Conservation (phyloP, 441 rosid genomes). For the Gossypium schwendimanii region DNA sequence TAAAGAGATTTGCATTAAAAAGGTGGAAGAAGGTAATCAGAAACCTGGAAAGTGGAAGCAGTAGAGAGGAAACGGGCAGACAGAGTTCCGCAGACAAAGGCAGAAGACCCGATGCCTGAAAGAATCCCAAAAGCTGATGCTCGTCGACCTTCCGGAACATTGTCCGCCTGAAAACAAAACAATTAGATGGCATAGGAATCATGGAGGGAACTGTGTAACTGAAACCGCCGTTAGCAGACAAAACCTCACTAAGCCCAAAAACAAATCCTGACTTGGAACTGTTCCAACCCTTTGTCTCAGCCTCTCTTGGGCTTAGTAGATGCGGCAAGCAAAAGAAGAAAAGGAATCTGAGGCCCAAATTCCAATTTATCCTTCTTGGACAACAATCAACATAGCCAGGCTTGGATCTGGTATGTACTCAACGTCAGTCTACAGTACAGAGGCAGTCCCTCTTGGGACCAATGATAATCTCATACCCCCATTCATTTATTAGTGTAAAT, state of each 20-base stretch:
- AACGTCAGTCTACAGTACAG: background rate
- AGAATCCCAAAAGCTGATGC: constrained; percentile 67
- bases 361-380: too few species aligned
- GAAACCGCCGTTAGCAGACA: too few species aligned
- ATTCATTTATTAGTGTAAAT: too few species aligned
- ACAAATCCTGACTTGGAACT: background rate
- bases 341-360: too few species aligned
- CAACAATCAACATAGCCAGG: too few species aligned
- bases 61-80: constrained; percentile 80
- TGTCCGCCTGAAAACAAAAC: constrained; percentile 52
- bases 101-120: constrained; percentile 67
- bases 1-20: background rate
- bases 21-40: background rate
- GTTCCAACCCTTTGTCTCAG: too few species aligned
- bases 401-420: too few species aligned
- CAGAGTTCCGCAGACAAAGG: constrained; percentile 73
- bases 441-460: background rate
- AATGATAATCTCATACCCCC: too few species aligned
- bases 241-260: background rate
- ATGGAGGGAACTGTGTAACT: too few species aligned
- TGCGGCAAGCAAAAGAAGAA: too few species aligned
- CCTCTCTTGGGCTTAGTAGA: too few species aligned
- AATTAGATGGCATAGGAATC: too few species aligned
- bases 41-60: constrained; percentile 62
- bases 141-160: constrained; percentile 49